Evolutionary conservation across 768 basidiomycete species (phyloP).

Genomic region (Plicaturopsis crispa): DNA sequence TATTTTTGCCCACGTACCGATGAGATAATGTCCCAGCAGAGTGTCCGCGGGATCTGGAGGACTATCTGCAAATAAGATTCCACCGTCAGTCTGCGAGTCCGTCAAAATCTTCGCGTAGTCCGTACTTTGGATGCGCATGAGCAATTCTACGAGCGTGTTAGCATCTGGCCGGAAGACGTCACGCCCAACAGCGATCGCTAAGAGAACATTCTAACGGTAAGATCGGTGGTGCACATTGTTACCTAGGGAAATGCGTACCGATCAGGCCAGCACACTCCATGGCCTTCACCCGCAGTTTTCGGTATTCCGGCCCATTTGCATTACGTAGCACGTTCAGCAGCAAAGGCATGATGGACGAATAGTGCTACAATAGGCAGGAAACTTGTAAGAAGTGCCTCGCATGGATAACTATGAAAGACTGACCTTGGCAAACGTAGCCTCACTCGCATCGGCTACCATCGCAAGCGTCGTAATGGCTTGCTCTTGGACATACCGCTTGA

Average conservation of each 20-base stretch:
- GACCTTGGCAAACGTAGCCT: constrained; percentile 69
- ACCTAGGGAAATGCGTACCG: constrained; percentile 38
- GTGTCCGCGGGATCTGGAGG: constrained; percentile 67
- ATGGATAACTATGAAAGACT: constrained; percentile 8
- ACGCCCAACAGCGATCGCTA: constrained; percentile 82
- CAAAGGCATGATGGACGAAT: constrained; percentile 74
- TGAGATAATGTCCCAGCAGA: constrained; percentile 66
- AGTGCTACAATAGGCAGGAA: constrained; percentile 40
- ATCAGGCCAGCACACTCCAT: constrained; percentile 90
- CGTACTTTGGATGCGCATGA: constrained; percentile 75
- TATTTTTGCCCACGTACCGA: constrained; percentile 84
- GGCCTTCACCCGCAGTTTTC: constrained; percentile 68
- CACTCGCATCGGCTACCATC: constrained; percentile 85
- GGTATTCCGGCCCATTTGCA: constrained; percentile 58
- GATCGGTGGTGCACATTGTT: no score
- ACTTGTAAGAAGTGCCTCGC: constrained; percentile 5
- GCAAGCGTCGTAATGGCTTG: constrained; percentile 84
- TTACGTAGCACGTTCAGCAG: constrained; percentile 69
- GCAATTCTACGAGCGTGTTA: constrained; percentile 56
- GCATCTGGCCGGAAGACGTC: constrained; percentile 76
- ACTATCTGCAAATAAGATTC: constrained; percentile 34
- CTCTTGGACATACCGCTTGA: constrained; percentile 70
- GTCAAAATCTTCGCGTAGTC: constrained; percentile 1
- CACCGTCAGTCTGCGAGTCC: background rate
- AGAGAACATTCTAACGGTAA: background rate